Percentiles rank a stretch among this genome's conserved stretches.
These are phyloP conservation scores for Clonostachys rosea DNA, from an alignment of 2,329 filamentous ascomycete genomes.

Conservation along the genomic window DNA sequence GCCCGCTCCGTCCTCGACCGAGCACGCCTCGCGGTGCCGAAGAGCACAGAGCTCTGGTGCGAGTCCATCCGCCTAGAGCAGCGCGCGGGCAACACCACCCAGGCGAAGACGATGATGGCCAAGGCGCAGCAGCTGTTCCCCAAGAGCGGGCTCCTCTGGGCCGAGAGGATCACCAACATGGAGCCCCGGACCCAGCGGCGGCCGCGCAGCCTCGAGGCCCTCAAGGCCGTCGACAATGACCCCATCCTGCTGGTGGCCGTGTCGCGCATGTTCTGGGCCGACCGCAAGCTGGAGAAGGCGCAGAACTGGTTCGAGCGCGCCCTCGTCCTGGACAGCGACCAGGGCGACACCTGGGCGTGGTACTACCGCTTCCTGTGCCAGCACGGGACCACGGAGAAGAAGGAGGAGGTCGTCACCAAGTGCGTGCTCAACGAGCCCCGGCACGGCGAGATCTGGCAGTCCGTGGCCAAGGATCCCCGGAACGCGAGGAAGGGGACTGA, in stretches of 20 bases:
- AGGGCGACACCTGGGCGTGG: slow-evolving; percentile 96
- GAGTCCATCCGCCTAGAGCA: slow-evolving; percentile 93
- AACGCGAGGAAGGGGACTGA: slow-evolving; percentile 73
- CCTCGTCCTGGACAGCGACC: slow-evolving; percentile 78
- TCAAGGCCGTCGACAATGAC: slow-evolving; percentile 95
- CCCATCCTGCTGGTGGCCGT: slow-evolving; percentile 85
- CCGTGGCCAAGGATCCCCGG: slow-evolving; percentile 76
- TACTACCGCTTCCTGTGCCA: slow-evolving; percentile 91
- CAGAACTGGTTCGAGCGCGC: slow-evolving; percentile 98
- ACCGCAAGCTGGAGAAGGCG: slow-evolving; percentile 88
- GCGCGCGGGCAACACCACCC: slow-evolving; percentile 74
- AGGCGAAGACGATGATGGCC: slow-evolving; percentile 91
- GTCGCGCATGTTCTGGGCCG: slow-evolving; percentile 92
- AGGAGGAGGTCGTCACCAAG: slow-evolving; percentile 76
- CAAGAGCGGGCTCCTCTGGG: slow-evolving; percentile 82
- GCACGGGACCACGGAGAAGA: slow-evolving; percentile 93
- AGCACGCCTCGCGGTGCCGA: slow-evolving; percentile 81
- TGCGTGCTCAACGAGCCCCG: slow-evolving; percentile 79
- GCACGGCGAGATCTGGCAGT: slow-evolving; percentile 91
- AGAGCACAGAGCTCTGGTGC: slow-evolving; percentile 79
- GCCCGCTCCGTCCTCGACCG: slow-evolving; percentile 91
- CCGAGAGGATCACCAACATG: slow-evolving; percentile 91
- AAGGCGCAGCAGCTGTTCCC: slow-evolving; percentile 89
- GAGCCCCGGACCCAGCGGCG: slow-evolving; percentile 91
- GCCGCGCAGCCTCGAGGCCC: slow-evolving; percentile 84